Base-by-base conservation (phyloP, 2,329 filamentous ascomycete genomes). In the Aspergillus niger region DNA sequence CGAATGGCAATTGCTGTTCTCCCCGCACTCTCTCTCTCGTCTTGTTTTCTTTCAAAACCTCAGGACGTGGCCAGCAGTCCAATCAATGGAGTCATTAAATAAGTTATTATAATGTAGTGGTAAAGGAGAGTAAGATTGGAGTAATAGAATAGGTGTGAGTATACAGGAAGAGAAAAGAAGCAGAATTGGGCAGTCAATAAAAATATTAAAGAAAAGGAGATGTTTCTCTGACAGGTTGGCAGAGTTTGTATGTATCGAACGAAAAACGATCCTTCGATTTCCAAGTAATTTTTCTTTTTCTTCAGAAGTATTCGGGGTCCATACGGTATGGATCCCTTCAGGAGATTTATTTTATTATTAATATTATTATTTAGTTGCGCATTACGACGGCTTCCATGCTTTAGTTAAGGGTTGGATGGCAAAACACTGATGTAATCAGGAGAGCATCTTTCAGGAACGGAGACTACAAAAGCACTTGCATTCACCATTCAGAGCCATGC, bases 341-440 rank as follows among this genome's bases (percentile, higher is more conserved):
- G 8, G 47, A 50, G 47, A 50, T 50, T 32, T 32, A 50, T 17
- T 44, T 30, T 30, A 11, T 30, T 30, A 30, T 30, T 30, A 30
- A 11, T 4, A 10, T 10, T 30, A 10, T 30, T 30, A 30, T 10
- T 20, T 22, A 24, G 8, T 44, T 17, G 22, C 41, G 17, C 24
- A 44, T 20, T 44, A 30, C 47, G 47, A 32, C 15, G 39, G 20
- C 15, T 55, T 32, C 32, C 32, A 36, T 36, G 32, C 32, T 15
- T 36, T 36, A 36, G 32, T 59, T 48, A 43, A 56, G 39, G 53
- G 41, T 39, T 32, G 39, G 11, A 36, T 11, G 32, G 17, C 15
- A 15, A 15, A 43, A 26, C 17, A 17, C 48, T 57, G 58, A 57
- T 53, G 58, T 60, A 47, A 53, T 57, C 49, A 52, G 58, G 39